Base-by-base conservation (phyloP, 176 grass and related monocot genomes). In the Oryza glaberrima region DNA sequence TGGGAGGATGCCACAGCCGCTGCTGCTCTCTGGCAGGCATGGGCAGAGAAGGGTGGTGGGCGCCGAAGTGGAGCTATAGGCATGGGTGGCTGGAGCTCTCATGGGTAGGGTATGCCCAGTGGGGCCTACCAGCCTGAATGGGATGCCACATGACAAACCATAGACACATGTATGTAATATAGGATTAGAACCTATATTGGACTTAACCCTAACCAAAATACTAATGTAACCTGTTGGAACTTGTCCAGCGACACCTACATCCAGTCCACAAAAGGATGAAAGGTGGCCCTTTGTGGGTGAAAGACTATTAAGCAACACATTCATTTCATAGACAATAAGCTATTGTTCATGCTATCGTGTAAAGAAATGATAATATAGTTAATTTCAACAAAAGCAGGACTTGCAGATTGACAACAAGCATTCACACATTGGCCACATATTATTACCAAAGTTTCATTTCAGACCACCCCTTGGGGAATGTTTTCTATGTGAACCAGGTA, bases 361-460 rank as follows among this genome's bases (percentile, higher is more conserved):
- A 49, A 7, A 13, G 26, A 28, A 28, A 58, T 58, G 75, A 43
- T 25, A 16, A 47, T 14, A 76, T 16, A 76, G 44, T 70, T 54
- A 77, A 85, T 52, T 71, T 40, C 16, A 65, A 80, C 72, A 43
- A 71, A 47, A 77, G 65, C 60, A 85, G 41, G 40, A 65, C 54
- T 46, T 78, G 73, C 45, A 82, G 69, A 82, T 35, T 78, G 56
- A 67, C 34, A 51, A 77, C 44, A 26, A 86, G 56, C 20, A 45
- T 54, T 36, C 14, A 0, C 52, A 58, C 52, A 20, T 58, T 58
- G 15, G 52, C 16, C 52, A 58, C 52, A 20, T 58, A 20, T 19
- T 58, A 20, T 58, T 58, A 58, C 2, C 15, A 58, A 58, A 20
- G 15, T 20, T 58, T 58, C 52, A 58, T 20, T 58, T 58, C 6